These are phyloP conservation scores for Chaetomiaceae sp. DNA, from an alignment of 2,329 filamentous ascomycete species.

Conservation along the genomic window DNA sequence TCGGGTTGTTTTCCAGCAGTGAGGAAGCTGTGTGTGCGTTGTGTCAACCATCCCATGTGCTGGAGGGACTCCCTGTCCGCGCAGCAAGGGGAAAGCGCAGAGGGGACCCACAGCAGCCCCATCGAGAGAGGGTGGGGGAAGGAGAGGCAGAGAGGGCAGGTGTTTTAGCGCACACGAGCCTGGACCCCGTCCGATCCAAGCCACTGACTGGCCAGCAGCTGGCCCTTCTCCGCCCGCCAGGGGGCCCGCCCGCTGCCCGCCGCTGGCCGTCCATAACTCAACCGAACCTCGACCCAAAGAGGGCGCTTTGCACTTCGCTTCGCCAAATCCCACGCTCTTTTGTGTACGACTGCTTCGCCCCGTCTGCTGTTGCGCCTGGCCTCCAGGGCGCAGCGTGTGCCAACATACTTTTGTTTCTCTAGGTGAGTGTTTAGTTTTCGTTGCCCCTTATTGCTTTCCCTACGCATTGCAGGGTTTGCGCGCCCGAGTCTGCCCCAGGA, in stretches of 20 bases:
- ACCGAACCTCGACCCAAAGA: constrained; percentile 24
- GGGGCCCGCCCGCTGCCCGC: constrained; percentile 7
- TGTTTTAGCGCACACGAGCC: constrained; percentile 21
- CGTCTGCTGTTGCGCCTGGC: constrained; percentile 37
- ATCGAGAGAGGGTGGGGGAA: constrained; percentile 20
- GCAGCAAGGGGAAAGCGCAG: constrained; percentile 2
- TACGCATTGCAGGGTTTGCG: neutral
- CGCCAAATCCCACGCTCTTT: constrained; percentile 36
- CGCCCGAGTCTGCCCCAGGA: neutral
- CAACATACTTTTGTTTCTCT: constrained; percentile 28
- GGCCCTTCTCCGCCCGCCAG: constrained; percentile 16
- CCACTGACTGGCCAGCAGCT: constrained; percentile 12
- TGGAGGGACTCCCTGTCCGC: neutral
- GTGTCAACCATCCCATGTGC: neutral
- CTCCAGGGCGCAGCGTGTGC: constrained; percentile 40
- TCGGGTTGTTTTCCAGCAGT: constrained; percentile 4
- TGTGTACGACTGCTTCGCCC: constrained; percentile 27
- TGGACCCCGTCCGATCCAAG: constrained; percentile 15
- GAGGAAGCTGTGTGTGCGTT: neutral
- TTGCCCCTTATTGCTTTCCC: neutral
- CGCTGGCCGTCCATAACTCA: constrained; percentile 19
- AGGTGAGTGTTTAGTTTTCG: constrained; percentile 27
- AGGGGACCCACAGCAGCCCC: no score
- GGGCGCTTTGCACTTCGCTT: constrained; percentile 13
- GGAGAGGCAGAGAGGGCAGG: no score